phyloP scores from a whole-genome alignment of 768 basidiomycete species.

The Boletus pseudopeckii region DNA sequence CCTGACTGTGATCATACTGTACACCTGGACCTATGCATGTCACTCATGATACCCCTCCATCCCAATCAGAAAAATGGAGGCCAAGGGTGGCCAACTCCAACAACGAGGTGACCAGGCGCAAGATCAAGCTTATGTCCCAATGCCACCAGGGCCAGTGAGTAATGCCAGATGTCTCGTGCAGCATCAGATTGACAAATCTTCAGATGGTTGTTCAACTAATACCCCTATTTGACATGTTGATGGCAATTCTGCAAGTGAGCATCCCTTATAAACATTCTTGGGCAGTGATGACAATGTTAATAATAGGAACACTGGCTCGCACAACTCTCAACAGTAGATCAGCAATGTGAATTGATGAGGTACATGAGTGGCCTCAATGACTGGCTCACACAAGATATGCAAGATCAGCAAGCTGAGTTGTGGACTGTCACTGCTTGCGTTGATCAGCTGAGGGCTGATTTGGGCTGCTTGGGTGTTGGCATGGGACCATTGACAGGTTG shows the following conservation, averaged over 20 bases:
- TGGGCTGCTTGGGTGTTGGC: constrained; percentile 45
- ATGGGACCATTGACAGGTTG: constrained; percentile 40
- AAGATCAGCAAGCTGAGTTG: constrained; percentile 73
- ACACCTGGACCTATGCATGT: constrained; percentile 6
- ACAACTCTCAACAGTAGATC: constrained; percentile 70
- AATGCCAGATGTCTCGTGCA: neutral
- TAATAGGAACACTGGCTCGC: constrained; percentile 70
- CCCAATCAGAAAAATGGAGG: constrained; percentile 2
- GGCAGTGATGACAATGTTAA: constrained; percentile 5
- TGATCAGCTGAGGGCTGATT: constrained; percentile 41
- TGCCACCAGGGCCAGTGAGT: constrained; percentile 57
- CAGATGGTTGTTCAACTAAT: constrained; percentile 60
- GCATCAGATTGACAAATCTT: constrained; percentile 2
- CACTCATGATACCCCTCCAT: constrained; percentile 8
- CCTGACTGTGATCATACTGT: neutral
- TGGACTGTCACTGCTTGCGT: constrained; percentile 62
- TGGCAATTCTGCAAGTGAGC: constrained; percentile 64
- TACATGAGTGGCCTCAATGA: constrained; percentile 75
- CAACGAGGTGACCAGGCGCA: constrained; percentile 23
- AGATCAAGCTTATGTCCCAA: constrained; percentile 37
- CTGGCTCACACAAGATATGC: constrained; percentile 77
- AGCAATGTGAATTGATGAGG: constrained; percentile 75
- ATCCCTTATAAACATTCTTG: neutral
- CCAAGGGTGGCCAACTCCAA: constrained; percentile 13
- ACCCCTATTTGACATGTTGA: constrained; percentile 66